Base-by-base conservation (phyloP, 441 rosid genomes). In the Euphorbia celastroides region DNA sequence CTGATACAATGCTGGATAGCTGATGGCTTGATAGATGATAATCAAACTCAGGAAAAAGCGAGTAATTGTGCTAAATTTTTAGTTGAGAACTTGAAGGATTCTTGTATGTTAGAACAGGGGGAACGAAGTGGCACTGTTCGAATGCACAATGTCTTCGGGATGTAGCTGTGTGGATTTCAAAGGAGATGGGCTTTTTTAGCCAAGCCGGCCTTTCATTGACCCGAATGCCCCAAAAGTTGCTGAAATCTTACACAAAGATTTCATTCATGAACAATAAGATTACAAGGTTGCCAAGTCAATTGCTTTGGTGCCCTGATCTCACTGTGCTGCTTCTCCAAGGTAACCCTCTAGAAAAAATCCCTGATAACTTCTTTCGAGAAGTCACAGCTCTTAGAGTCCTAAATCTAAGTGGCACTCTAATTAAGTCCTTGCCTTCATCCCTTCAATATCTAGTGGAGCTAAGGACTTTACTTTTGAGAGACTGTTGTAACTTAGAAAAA, bases 51-150 rank as follows among this genome's bases (percentile, higher is more conserved):
- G 16, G 80, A 78, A 44, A 71, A 72, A 17, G 68, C 75, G 20
- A 61, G 57, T 62, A 72, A 70, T 42, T 64, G 54, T 14, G 76
- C 77, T 27, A 72, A 57, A 17, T 44, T 75, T 51, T 63, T 78
- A 59, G n/a, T 76, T 28, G 79, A 78, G 56, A 61, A 27, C 30
- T 70, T 78, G 50, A 81, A 74, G 62, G 84, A 78, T 17, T 72
- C 59, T 41, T 81, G 79, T 69, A 65, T 78, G 75, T 54, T 81
- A 30, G 84, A 78, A 46, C 59, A 67, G 19, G 85, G 81, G 12
- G 74, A 60, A 3, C 9, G 67, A 12, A 23, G n/a, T 0, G 72
- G 74, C 31, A 74, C 73, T 3, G 71, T 76, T 12, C 76, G 61
- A 65, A 72, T 81, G 77, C 82, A 76, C 50, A 70, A 62, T 63